Evolutionary conservation across 768 basidiomycete genomes (phyloP).

Genomic region (Candolleomyces eurysporus): DNA sequence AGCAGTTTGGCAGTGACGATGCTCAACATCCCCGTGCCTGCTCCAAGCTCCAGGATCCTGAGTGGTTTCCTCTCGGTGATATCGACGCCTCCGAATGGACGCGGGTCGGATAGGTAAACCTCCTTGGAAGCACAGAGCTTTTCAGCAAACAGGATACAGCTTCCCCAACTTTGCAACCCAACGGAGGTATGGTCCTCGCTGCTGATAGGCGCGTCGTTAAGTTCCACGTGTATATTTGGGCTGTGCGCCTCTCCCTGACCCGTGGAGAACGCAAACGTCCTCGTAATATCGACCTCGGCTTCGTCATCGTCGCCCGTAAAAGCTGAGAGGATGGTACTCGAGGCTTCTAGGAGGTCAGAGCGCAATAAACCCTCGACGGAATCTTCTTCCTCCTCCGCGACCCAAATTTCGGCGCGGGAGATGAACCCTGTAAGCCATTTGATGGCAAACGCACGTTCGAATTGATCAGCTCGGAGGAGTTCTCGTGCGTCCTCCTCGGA

Average conservation of each 20-base stretch:
- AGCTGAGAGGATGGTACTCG: conserved; percentile 52
- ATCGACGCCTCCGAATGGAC: background rate
- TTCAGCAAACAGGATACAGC: conserved; percentile 68
- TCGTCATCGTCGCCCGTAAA: conserved; percentile 45
- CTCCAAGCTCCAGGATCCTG: conserved; percentile 76
- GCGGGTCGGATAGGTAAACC: conserved; percentile 27
- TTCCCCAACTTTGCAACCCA: conserved; percentile 84
- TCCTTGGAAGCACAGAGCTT: conserved; percentile 51
- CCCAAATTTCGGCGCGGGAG: conserved; percentile 57
- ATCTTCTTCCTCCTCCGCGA: conserved; percentile 14
- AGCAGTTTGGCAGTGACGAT: conserved; percentile 54
- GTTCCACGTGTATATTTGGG: conserved; percentile 36
- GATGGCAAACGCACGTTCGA: conserved; percentile 68
- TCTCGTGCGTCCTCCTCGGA: conserved; percentile 30
- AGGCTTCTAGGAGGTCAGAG: conserved; percentile 49
- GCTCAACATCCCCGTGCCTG: conserved; percentile 82
- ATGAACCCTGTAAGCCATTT: conserved; percentile 76
- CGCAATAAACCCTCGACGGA: conserved; percentile 31
- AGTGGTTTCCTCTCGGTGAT: conserved; percentile 17
- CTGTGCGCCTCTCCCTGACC: conserved; percentile 21
- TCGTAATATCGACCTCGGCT: conserved; percentile 44
- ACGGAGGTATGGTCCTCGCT: conserved; percentile 73
- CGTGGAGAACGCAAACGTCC: conserved; percentile 50
- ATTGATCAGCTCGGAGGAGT: conserved; percentile 55
- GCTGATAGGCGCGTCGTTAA: conserved; percentile 69